phyloP scores from a whole-genome alignment of 108 stramenopile genomes.

The Nitzschia sp. region DNA sequence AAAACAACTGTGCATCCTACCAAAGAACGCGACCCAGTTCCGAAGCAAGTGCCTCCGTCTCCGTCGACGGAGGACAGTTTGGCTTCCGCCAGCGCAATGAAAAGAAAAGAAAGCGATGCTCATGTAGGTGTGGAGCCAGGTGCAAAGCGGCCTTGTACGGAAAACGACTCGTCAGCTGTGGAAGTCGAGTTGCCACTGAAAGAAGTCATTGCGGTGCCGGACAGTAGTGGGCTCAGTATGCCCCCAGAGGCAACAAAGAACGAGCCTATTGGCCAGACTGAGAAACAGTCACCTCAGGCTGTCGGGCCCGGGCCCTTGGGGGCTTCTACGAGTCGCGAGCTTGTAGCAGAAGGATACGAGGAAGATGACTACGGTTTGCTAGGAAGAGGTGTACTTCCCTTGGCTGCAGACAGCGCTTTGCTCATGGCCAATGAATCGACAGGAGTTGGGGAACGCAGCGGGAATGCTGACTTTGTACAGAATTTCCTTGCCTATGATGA shows the following conservation, averaged over 20 bases:
- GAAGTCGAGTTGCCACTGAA: too few relatives aligned
- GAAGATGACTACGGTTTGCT: slow-evolving; percentile 52
- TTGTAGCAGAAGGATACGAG: not conserved
- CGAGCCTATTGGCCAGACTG: not conserved
- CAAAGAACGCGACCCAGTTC: too few relatives aligned
- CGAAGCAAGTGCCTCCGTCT: too few relatives aligned
- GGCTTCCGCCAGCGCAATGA: not conserved
- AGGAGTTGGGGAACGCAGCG: not conserved
- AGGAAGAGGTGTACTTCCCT: slow-evolving; percentile 37
- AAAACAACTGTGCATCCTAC: not conserved
- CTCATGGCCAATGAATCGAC: slow-evolving; percentile 7
- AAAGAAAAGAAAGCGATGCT: slow-evolving; percentile 6
- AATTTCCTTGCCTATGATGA: slow-evolving; percentile 15
- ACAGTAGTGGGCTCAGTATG: not conserved
- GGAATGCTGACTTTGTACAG: slow-evolving; percentile 13
- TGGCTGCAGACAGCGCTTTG: slow-evolving; percentile 8
- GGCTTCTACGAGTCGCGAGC: too few relatives aligned
- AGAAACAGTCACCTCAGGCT: not conserved
- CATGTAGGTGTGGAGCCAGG: not conserved
- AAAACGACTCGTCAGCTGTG: not conserved
- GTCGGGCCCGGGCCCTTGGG: too few relatives aligned
- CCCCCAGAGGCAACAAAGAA: not conserved
- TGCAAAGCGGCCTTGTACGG: slow-evolving; percentile 5
- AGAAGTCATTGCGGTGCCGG: too few relatives aligned
- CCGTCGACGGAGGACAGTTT: not conserved